These are phyloP conservation scores for Tolypocladium amazonense DNA, from an alignment of 2,329 filamentous ascomycete genomes.

Conservation along the genomic window DNA sequence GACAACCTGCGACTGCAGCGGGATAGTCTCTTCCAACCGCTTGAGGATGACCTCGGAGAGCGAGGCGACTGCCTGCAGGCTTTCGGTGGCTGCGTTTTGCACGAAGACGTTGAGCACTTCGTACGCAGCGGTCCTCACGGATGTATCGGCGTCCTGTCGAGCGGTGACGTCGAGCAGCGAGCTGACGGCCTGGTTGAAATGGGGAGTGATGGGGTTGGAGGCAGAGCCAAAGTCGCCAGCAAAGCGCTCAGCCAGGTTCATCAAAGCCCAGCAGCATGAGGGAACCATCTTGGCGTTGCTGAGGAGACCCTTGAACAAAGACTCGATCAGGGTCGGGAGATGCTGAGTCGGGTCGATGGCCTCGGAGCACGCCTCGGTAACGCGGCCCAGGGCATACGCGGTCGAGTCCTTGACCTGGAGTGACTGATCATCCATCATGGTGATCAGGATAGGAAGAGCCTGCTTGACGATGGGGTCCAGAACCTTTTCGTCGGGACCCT, in stretches of 20 bases:
- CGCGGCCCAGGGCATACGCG: slow-evolving; percentile 89
- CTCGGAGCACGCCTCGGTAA: slow-evolving; percentile 86
- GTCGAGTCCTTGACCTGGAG: slow-evolving; percentile 93
- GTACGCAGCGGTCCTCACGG: slow-evolving; percentile 89
- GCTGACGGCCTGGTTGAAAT: slow-evolving; percentile 87
- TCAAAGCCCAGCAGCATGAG: slow-evolving; percentile 97
- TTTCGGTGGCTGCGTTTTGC: slow-evolving; percentile 80
- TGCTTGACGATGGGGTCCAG: slow-evolving; percentile 93
- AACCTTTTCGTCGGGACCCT: slow-evolving; percentile 87
- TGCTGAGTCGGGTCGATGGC: slow-evolving; percentile 80
- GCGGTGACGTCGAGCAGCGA: slow-evolving; percentile 81
- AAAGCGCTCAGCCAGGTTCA: slow-evolving; percentile 96
- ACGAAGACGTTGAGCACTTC: slow-evolving; percentile 95
- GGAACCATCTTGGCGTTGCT: slow-evolving; percentile 94
- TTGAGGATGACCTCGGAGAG: slow-evolving; percentile 84
- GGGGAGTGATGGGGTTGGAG: slow-evolving; percentile 75
- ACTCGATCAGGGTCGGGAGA: slow-evolving; percentile 73
- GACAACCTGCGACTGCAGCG: slow-evolving; percentile 85
- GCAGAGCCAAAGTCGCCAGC: slow-evolving; percentile 70
- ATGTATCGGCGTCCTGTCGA: slow-evolving; percentile 70
- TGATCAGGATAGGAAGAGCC: slow-evolving; percentile 81
- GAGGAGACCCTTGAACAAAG: slow-evolving; percentile 80
- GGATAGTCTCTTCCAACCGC: slow-evolving; percentile 80
- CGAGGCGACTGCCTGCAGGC: slow-evolving; percentile 66
- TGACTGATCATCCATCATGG: slow-evolving; percentile 80